Conservation (phyloP, 805 yeast genomes). For the Candida chilensis region DNA sequence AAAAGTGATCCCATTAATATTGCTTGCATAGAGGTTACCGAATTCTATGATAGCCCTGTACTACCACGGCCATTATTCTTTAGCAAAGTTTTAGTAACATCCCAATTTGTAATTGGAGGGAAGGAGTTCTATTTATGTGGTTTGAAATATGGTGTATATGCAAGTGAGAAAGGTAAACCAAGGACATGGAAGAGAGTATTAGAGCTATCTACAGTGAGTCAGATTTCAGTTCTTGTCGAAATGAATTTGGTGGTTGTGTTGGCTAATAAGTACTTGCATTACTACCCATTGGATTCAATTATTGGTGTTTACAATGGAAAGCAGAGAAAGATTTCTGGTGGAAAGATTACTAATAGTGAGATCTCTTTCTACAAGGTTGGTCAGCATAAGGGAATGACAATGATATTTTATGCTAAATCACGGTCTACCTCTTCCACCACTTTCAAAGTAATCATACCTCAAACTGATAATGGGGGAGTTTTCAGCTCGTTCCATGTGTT, state of each 20-base stretch:
- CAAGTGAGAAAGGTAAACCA: conserved; percentile 30
- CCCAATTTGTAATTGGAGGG: conserved; percentile 34
- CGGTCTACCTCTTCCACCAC: conserved; percentile 35
- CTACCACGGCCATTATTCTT: conserved; percentile 8
- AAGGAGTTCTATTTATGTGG: conserved; percentile 48
- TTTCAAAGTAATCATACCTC: conserved; percentile 52
- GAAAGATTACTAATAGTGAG: conserved; percentile 37
- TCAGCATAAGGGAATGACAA: conserved; percentile 50
- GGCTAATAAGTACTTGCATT: conserved; percentile 48
- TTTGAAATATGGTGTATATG: conserved; percentile 51
- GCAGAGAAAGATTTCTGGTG: conserved; percentile 31
- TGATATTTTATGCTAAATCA: conserved; percentile 48
- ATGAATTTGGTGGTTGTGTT: conserved; percentile 49
- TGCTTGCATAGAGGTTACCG: conserved; percentile 16
- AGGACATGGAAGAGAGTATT: conserved; percentile 52
- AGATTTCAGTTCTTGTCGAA: conserved; percentile 51
- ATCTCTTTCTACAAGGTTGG: conserved; percentile 60
- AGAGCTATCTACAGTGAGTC: conserved; percentile 40
- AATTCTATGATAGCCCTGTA: neutral
- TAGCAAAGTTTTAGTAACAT: conserved; percentile 31
- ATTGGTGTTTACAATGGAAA: conserved; percentile 45
- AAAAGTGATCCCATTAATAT: conserved; percentile 41
- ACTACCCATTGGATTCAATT: conserved; percentile 56
- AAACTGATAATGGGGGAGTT: conserved; percentile 43
- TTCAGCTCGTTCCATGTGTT: conserved; percentile 31